Base-by-base conservation (phyloP, 345 rosid genomes). In the Linum lewisii region DNA sequence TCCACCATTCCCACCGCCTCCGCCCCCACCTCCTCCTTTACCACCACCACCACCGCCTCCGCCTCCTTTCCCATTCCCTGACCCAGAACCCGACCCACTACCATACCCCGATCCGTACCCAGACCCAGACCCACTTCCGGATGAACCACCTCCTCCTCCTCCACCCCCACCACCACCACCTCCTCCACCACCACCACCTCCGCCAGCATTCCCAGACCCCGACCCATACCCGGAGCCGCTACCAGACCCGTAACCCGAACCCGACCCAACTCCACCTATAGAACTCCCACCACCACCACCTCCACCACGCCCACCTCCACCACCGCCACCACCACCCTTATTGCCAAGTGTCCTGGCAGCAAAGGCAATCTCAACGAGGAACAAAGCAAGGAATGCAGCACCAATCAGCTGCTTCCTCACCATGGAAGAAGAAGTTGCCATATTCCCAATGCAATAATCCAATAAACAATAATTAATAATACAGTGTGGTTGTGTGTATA, bases 131-230 rank as follows among this genome's bases (percentile, higher is more conserved):
- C 56, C 56, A 10, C 23, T 11, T 19, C 20, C 21, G 22, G 47
- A 42, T 1, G 16, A 11, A 1, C 81, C 69, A 0, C 78, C 80
- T 0, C 82, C 71, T 0, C 82, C 82, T 0, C 77, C 69, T 0
- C 79, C 71, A 0, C 66, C 69, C 0, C 75, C 69, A 0, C 67
- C 71, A 2, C 82, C 74, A 0, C 77, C 75, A 6, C 80, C 74
- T 0, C 72, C 77, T 22, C 78, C 73, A 0, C 63, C 68, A 10
- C 71, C 70, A 4, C 58, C 69, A 19, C 70, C 73, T 37, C 60
- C 70, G 5, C 7, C 21, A 9, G 64, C 70, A 21, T 57, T 44
- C 21, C 74, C 86, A 50, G 63, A 64, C 14, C 82, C 77, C 1
- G 20, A 55, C 14, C 65, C 73, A 0, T 51, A 64, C 11, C 73